Evolutionary conservation across 2,329 filamentous ascomycete genomes (phyloP).

Genomic region (Decorospora gaudefroyi): DNA sequence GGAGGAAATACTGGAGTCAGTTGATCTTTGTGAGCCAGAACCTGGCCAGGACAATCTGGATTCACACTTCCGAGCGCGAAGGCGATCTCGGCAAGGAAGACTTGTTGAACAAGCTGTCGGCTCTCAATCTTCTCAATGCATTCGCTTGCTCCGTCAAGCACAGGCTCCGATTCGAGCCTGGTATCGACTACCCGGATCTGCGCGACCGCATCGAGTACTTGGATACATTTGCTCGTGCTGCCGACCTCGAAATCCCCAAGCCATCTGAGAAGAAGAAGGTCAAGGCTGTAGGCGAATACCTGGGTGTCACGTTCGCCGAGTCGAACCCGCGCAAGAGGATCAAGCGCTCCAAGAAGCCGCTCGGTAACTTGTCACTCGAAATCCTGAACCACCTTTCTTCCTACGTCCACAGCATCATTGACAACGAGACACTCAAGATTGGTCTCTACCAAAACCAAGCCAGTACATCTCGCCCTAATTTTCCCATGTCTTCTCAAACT

Average conservation of each 20-base stretch:
- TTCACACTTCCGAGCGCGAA: conserved; percentile 69
- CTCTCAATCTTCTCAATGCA: conserved; percentile 76
- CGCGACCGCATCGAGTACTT: conserved; percentile 70
- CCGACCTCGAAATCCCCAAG: conserved; percentile 51
- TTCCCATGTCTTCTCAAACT: conserved; percentile 32
- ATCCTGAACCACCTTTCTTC: conserved; percentile 73
- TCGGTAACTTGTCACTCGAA: conserved; percentile 83
- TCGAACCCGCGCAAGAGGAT: conserved; percentile 78
- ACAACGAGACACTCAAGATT: conserved; percentile 60
- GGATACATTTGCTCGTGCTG: conserved; percentile 71
- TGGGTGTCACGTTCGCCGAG: conserved; percentile 75
- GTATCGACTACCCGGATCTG: conserved; percentile 75
- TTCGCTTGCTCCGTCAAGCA: conserved; percentile 81
- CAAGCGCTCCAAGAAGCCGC: conserved; percentile 71
- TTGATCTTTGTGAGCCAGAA: conserved; percentile 61
- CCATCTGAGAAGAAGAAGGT: conserved; percentile 45
- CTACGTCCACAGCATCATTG: conserved; percentile 66
- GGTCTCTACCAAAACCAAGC: conserved; percentile 64
- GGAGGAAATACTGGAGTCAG: conserved; percentile 65
- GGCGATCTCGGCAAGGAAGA: conserved; percentile 65
- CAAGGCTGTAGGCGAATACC: conserved; percentile 70
- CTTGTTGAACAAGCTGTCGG: conserved; percentile 70
- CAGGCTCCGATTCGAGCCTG: conserved; percentile 81
- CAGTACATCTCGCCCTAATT: too few species aligned
- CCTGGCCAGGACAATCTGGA: conserved; percentile 75